Evolutionary conservation across 768 basidiomycete species (phyloP).

Genomic region (Leccinum subtestaceum): DNA sequence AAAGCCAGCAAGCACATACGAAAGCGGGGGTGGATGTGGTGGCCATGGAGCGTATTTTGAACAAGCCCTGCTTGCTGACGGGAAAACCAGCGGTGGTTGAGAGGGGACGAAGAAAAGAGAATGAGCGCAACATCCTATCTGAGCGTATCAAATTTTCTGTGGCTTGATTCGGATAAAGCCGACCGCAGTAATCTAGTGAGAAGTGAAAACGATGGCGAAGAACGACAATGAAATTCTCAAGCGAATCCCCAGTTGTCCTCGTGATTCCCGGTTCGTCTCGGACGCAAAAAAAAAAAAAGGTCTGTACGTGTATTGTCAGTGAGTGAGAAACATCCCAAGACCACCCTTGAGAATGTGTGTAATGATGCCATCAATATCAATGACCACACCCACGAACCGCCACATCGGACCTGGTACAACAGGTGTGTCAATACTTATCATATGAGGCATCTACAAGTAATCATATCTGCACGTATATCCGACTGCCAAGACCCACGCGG

Average conservation of each 20-base stretch:
- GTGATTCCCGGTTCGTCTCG: background rate
- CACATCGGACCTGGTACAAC: background rate
- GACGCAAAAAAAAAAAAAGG: background rate
- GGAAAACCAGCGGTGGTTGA: conserved; percentile 24
- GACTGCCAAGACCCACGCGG: too few species aligned
- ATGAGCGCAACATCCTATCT: conserved; percentile 30
- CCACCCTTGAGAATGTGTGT: background rate
- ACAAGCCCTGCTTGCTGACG: conserved; percentile 13
- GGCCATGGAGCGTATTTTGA: conserved; percentile 52
- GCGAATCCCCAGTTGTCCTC: background rate
- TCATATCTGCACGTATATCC: background rate
- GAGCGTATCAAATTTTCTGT: conserved; percentile 16
- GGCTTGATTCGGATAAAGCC: conserved; percentile 23
- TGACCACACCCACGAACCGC: background rate
- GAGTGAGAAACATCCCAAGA: background rate
- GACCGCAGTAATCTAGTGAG: conserved; percentile 1
- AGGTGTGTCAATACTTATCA: background rate
- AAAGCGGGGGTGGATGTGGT: conserved; percentile 57
- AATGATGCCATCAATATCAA: too few species aligned
- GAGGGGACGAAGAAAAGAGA: conserved; percentile 27
- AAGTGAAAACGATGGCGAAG: background rate
- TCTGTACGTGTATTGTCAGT: background rate
- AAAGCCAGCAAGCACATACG: conserved; percentile 37
- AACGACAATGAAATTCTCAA: background rate
- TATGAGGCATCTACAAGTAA: background rate